Evolutionary conservation across 768 basidiomycete genomes (phyloP).

Genomic region (Phlebiopsis flavidoalba): DNA sequence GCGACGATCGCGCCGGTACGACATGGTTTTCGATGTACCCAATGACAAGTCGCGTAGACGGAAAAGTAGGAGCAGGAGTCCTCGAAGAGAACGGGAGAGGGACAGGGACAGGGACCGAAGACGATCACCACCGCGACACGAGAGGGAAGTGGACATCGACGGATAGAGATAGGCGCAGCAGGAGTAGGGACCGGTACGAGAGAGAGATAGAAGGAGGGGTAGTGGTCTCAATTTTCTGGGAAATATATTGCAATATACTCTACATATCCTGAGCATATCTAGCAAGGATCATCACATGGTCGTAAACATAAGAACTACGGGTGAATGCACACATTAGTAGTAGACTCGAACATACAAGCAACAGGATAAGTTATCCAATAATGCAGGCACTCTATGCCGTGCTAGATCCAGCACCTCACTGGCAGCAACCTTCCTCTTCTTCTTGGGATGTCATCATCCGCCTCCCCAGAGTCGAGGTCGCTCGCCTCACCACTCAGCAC

Average conservation of each 20-base stretch:
- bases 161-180: slow-evolving; percentile 23
- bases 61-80: slow-evolving; percentile 42
- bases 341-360: not conserved
- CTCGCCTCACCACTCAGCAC: not conserved
- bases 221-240: not conserved
- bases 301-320: not conserved
- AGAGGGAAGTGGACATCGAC: not conserved
- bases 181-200: slow-evolving; percentile 21
- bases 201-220: not conserved
- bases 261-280: not conserved
- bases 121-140: slow-evolving; percentile 4
- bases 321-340: not conserved
- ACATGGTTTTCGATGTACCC: slow-evolving; percentile 82
- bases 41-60: slow-evolving; percentile 35
- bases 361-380: not conserved
- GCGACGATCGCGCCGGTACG: slow-evolving; percentile 41
- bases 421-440: slow-evolving; percentile 19
- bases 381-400: not conserved
- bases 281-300: not conserved
- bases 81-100: slow-evolving; percentile 20
- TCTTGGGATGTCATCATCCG: slow-evolving; percentile 23
- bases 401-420: not conserved
- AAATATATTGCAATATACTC: not conserved
- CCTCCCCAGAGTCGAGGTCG: slow-evolving; percentile 9
- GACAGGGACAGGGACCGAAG: slow-evolving; percentile 11